Evolutionary conservation across 352 stramenopile species (phyloP), one percentile per base, ranked within the genome.

Genomic region (Phytophthora megakarya): DNA sequence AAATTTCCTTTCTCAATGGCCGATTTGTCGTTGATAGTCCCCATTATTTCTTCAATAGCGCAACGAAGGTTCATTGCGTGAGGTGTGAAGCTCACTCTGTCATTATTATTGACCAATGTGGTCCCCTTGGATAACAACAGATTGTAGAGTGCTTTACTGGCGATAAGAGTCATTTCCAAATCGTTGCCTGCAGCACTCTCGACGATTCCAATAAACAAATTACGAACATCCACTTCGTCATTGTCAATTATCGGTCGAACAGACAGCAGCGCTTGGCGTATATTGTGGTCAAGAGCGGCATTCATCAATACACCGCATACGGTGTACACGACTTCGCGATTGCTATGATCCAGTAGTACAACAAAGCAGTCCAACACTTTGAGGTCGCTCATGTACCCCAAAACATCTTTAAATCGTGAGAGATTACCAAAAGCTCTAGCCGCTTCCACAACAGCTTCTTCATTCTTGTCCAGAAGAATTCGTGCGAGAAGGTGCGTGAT

Each of bases 241-340:
- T 57, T 52, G 5, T 65, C 35, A 28, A 55, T 52, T 8, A 30
- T 47, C 19, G 81, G 58, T 4, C 66, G 56, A 16, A 83, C 73
- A 0, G 46, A 25, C 0, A 88, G 62, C 25, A 93, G 57, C 5
- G 42, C 28, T 7, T 28, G 40, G 2, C 78, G 86, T 18, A 67
- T 79, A 5, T 38, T 50, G 0, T 57, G 38, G 45, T 94, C 82
- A 9, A 92, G 61, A 4, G 87, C 86, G 2, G 87, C 68, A 32
- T 97, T 97, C 82, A 96, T 93, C 23, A 97, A 62, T 12, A 92
- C 83, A 1, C 90, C 88, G 43, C 79, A 89, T 1, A 92, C 84
- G 0, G 81, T 81, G 65, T 89, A 89, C 12, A 93, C 85, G 49
- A 96, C 80, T 55, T 96, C 85, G 3, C 80, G 83, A 40, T 80